Evolutionary conservation across 2,329 filamentous ascomycete species (phyloP), one percentile per base, ranked within the genome.

Genomic region (Coleophoma eucalyptorum): DNA sequence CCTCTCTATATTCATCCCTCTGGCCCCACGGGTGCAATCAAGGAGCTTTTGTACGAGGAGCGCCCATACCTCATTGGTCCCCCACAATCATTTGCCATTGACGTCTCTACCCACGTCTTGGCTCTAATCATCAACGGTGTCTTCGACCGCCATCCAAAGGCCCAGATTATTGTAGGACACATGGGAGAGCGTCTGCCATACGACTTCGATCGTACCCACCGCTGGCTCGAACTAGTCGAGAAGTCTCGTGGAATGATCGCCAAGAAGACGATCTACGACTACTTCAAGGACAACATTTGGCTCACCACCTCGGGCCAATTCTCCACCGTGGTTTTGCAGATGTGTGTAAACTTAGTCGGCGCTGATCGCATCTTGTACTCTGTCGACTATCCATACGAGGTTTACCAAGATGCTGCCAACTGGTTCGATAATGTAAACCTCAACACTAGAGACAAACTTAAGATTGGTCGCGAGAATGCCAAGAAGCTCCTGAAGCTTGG

Each of bases 1-100:
- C 82, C 83, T 0, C 73, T 87, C 45, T 87, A 86, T 59, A 70
- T 87, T 1, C 83, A 87, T 63, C 83, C 67, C 65, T 35, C 77
- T 44, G 76, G 77, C 55, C 79, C 83, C 1, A 79, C 77, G 0
- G 80, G 80, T 6, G 72, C 70, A 16, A 73, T 82, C 49, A 70
- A 78, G 57, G 78, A 84, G 4, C 79, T 79, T 59, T 72, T 83
- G 6, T 85, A 76, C 72, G 76, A 75, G 1, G 72, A 82, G 57
- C 72, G 81, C 19, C 77, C 77, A 60, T 85, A 76, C 73, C 74
- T 85, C 26, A 67, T 84, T 42, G 83, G 82, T 0, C 79, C 81
- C 1, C 79, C 81, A 0, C 70, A 82, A 6, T 76, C 71, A 49
- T 84, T 84, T 46, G 79, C 80, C 3, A 75, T 82, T 1, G 81